These are phyloP conservation scores for Cyberlindnera saturnus DNA, from an alignment of 805 yeast species.

Conservation along the genomic window DNA sequence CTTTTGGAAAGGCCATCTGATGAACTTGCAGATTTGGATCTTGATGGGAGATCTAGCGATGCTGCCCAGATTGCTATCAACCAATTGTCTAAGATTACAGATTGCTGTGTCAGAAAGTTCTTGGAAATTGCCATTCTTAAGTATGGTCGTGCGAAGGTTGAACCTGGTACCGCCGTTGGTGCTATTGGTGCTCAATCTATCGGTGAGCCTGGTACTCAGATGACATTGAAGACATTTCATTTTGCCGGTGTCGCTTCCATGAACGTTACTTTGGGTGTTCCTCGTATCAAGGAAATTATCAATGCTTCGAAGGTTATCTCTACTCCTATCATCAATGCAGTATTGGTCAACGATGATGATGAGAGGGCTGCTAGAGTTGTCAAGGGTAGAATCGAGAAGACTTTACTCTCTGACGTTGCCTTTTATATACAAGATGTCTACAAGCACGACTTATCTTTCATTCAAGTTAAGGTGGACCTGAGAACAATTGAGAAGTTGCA, in stretches of 20 bases:
- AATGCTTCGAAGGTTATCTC: conserved; percentile 94
- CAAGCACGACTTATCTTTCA: conserved; percentile 66
- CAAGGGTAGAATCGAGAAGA: conserved; percentile 94
- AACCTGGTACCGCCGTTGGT: conserved; percentile 99
- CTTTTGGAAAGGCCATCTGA: conserved; percentile 38
- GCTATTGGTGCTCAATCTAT: conserved; percentile 99
- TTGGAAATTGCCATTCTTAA: conserved; percentile 72
- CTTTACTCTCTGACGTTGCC: conserved; percentile 79
- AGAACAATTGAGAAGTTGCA: conserved; percentile 84
- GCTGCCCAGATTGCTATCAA: conserved; percentile 42
- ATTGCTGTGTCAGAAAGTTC: conserved; percentile 54
- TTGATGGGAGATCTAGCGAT: conserved; percentile 32
- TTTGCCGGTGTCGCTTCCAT: conserved; percentile 99
- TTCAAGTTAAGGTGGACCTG: conserved; percentile 77
- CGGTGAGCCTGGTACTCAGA: conserved; percentile 99
- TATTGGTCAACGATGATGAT: conserved; percentile 84
- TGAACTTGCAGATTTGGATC: conserved; percentile 34
- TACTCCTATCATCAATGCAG: conserved; percentile 94
- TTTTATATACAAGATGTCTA: conserved; percentile 92
- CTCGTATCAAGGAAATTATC: conserved; percentile 97
- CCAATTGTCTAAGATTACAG: conserved; percentile 65
- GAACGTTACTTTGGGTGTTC: conserved; percentile 98
- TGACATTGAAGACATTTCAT: conserved; percentile 95
- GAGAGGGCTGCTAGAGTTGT: conserved; percentile 98
- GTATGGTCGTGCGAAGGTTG: conserved; percentile 86